Conservation (phyloP, 2,329 filamentous ascomycete genomes). For the Beauveria sp. region DNA sequence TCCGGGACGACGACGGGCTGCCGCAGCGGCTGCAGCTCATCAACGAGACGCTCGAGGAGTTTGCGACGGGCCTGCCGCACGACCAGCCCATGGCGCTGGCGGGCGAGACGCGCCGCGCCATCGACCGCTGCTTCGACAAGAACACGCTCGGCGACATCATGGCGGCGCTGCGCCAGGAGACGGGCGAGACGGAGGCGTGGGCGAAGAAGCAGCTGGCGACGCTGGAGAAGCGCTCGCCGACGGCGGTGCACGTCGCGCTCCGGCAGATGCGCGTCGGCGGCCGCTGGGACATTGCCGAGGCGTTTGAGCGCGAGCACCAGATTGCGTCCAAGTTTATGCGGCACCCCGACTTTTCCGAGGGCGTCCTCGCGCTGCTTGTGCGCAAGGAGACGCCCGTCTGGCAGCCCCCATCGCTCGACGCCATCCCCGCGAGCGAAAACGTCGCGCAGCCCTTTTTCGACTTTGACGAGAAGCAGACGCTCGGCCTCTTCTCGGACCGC, state of each 20-base stretch:
- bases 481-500: slow-evolving; percentile 54
- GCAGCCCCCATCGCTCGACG: slow-evolving; percentile 66
- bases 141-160: slow-evolving; percentile 64
- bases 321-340: slow-evolving; percentile 86
- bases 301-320: slow-evolving; percentile 78
- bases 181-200: slow-evolving; percentile 58
- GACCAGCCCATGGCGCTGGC: slow-evolving; percentile 59
- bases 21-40: slow-evolving; percentile 62
- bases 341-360: slow-evolving; percentile 84
- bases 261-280: slow-evolving; percentile 71
- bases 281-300: slow-evolving; percentile 72
- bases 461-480: slow-evolving; percentile 32
- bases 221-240: slow-evolving; percentile 74
- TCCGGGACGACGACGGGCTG: slow-evolving; percentile 66
- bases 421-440: slow-evolving; percentile 47
- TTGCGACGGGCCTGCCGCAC: slow-evolving; percentile 74
- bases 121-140: slow-evolving; percentile 75
- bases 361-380: slow-evolving; percentile 75
- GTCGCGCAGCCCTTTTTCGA: slow-evolving; percentile 64
- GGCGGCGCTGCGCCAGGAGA: slow-evolving; percentile 50
- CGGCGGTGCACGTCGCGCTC: slow-evolving; percentile 75
- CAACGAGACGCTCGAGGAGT: slow-evolving; percentile 87
- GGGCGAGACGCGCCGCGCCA: slow-evolving; percentile 66
- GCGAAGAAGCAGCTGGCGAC: slow-evolving; percentile 69
- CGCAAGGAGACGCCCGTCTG: slow-evolving; percentile 65